These are phyloP conservation scores for Santalum album DNA, from an alignment of 164 flowering plant species.

Conservation along the genomic window DNA sequence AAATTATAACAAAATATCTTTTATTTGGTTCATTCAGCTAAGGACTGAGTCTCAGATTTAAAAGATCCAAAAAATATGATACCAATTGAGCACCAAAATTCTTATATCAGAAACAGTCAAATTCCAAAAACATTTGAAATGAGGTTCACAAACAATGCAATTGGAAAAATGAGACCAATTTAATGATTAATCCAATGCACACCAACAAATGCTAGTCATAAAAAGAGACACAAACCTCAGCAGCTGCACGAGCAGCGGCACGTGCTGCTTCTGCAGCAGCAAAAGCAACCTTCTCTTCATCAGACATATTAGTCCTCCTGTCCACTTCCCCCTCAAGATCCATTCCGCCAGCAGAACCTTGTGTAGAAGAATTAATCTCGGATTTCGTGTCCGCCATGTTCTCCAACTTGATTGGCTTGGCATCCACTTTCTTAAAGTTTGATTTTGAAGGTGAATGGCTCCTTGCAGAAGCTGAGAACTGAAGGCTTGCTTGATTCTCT, in stretches of 20 bases:
- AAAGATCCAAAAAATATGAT: too few species aligned
- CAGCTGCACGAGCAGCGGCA: slow-evolving; percentile 87
- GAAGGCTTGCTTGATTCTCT: slow-evolving; percentile 27
- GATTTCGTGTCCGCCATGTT: slow-evolving; percentile 26
- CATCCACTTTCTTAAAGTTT: slow-evolving; percentile 31
- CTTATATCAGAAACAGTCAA: too few species aligned
- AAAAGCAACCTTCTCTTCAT: slow-evolving; percentile 86
- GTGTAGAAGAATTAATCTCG: slow-evolving; percentile 34
- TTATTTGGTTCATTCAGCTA: too few species aligned
- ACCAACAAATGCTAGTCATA: too few species aligned
- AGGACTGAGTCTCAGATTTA: too few species aligned
- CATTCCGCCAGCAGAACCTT: slow-evolving; percentile 22
- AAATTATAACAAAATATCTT: too few species aligned
- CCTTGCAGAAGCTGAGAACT: slow-evolving; percentile 28
- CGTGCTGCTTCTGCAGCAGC: slow-evolving; percentile 95
- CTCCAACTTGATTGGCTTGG: slow-evolving; percentile 35
- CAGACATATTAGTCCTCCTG: slow-evolving; percentile 35
- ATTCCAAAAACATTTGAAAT: too few species aligned
- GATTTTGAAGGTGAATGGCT: slow-evolving; percentile 26
- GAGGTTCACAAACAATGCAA: too few species aligned
- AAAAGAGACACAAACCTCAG: slow-evolving; percentile 64
- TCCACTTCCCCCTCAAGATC: slow-evolving; percentile 36
- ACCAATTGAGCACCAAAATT: too few species aligned
- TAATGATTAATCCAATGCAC: too few species aligned
- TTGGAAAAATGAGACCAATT: too few species aligned